These are phyloP conservation scores for Penicillium pulvis DNA, from an alignment of 495 filamentous ascomycete genomes.

Conservation along the genomic window DNA sequence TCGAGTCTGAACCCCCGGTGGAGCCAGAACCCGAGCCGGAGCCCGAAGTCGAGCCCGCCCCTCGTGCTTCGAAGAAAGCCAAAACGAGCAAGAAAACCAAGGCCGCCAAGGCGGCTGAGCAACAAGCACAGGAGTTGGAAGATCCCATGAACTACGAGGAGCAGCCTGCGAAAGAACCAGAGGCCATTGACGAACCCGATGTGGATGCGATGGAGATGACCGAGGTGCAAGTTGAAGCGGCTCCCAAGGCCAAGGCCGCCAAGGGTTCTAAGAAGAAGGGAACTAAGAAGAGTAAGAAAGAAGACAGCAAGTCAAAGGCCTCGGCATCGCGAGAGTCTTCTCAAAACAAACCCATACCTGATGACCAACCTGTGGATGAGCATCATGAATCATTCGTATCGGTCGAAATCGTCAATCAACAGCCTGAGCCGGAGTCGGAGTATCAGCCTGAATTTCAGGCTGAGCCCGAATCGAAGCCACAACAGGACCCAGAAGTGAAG, in stretches of 20 bases:
- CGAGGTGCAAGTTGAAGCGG: slow-evolving; percentile 28
- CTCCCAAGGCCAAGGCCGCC: slow-evolving; percentile 23
- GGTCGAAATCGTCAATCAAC: slow-evolving; percentile 37
- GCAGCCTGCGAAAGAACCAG: not conserved
- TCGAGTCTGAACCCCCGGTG: slow-evolving; percentile 29
- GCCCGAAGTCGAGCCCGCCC: slow-evolving; percentile 18
- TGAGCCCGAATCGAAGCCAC: slow-evolving; percentile 9
- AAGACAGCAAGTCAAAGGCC: slow-evolving; percentile 24
- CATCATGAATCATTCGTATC: slow-evolving; percentile 44
- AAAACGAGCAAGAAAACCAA: slow-evolving; percentile 44
- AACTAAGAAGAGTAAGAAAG: slow-evolving; percentile 31
- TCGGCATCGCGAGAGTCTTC: slow-evolving; percentile 28
- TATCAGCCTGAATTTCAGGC: slow-evolving; percentile 3
- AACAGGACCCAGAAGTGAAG: slow-evolving; percentile 26
- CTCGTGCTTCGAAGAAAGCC: slow-evolving; percentile 39
- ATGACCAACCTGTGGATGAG: slow-evolving; percentile 40
- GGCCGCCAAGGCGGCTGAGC: slow-evolving; percentile 19
- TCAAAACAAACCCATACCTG: slow-evolving; percentile 30
- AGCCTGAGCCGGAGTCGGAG: not conserved
- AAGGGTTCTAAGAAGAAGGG: slow-evolving; percentile 33
- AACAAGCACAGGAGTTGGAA: not conserved
- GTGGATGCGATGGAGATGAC: not conserved
- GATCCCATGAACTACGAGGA: slow-evolving; percentile 11
- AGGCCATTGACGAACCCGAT: not conserved
- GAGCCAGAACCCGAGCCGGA: slow-evolving; percentile 12